These are phyloP conservation scores for Hymenoscyphus occultus DNA, from an alignment of 2,329 filamentous ascomycete species.

Conservation along the genomic window DNA sequence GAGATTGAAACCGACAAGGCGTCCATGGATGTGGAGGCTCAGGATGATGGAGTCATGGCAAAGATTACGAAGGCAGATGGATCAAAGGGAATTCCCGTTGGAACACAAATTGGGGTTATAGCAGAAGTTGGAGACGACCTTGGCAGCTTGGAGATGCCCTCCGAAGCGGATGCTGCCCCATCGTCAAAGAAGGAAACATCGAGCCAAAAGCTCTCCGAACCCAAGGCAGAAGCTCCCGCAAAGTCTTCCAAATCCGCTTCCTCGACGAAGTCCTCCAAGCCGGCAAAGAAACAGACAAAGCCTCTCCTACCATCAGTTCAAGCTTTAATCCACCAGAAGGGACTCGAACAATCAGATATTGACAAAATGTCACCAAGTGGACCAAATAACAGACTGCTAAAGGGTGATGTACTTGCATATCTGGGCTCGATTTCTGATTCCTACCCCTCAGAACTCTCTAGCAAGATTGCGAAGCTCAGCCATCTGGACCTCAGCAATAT, in stretches of 20 bases:
- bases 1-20: constrained; percentile 96
- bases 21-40: constrained; percentile 91
- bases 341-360: constrained; percentile 70
- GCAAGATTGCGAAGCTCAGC: constrained; percentile 68
- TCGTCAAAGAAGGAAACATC: constrained; percentile 31
- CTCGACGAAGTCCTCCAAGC: constrained; percentile 42
- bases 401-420: constrained; percentile 92
- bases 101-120: constrained; percentile 76
- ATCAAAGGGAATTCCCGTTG: constrained; percentile 73
- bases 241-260: constrained; percentile 20
- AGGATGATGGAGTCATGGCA: constrained; percentile 81
- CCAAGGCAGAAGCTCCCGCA: constrained; percentile 23
- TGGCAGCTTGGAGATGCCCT: constrained; percentile 68
- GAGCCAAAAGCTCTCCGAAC: constrained; percentile 27
- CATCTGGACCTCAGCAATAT: constrained; percentile 96
- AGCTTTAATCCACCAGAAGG: constrained; percentile 75
- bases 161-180: constrained; percentile 52
- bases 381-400: constrained; percentile 82
- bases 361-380: constrained; percentile 83
- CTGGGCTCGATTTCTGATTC: constrained; percentile 72
- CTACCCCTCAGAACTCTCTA: constrained; percentile 68
- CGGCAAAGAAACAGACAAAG: constrained; percentile 63
- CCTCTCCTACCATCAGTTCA: constrained; percentile 80
- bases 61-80: constrained; percentile 77
- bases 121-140: constrained; percentile 81